Conservation (phyloP, 352 stramenopile genomes). For the Peronosclerospora sorghi region DNA sequence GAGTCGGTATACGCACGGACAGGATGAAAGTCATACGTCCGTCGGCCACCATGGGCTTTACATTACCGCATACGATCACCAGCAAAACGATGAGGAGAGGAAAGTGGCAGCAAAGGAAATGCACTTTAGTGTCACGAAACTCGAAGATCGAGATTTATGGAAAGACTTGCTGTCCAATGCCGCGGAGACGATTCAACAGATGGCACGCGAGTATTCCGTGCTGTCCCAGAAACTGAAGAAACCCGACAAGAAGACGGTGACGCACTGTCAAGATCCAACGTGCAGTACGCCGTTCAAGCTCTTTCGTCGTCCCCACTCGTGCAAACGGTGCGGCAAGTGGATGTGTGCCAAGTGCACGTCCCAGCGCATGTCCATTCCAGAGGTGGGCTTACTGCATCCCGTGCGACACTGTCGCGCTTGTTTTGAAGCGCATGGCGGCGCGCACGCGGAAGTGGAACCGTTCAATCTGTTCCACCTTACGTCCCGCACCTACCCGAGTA, state of each 20-base stretch:
- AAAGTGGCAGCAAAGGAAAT: conserved; percentile 53
- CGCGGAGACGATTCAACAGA: conserved; percentile 47
- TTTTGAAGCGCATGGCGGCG: conserved; percentile 57
- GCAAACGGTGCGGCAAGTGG: conserved; percentile 78
- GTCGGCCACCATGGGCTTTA: conserved; percentile 78
- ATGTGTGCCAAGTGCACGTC: conserved; percentile 78
- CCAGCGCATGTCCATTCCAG: conserved; percentile 69
- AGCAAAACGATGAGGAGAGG: conserved; percentile 36
- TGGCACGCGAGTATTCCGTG: conserved; percentile 53
- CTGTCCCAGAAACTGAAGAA: conserved; percentile 69
- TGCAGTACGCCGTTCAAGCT: conserved; percentile 75
- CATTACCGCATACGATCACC: conserved; percentile 71
- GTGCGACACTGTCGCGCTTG: conserved; percentile 72
- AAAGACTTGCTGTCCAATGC: conserved; percentile 57
- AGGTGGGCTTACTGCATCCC: conserved; percentile 62
- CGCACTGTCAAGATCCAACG: conserved; percentile 56
- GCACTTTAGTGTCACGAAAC: conserved; percentile 78
- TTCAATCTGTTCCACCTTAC: conserved; percentile 48
- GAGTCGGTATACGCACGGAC: conserved; percentile 69
- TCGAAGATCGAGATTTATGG: conserved; percentile 76
- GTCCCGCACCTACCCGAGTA: neutral
- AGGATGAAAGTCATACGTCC: conserved; percentile 75
- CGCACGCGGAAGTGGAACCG: conserved; percentile 53
- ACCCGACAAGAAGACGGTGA: conserved; percentile 72
- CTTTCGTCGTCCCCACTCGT: conserved; percentile 70